A percentile compares a stretch with the other conserved stretches of the same genome.
Conservation (phyloP, 2,329 filamentous ascomycete species). For the Colletotrichum sp. region DNA sequence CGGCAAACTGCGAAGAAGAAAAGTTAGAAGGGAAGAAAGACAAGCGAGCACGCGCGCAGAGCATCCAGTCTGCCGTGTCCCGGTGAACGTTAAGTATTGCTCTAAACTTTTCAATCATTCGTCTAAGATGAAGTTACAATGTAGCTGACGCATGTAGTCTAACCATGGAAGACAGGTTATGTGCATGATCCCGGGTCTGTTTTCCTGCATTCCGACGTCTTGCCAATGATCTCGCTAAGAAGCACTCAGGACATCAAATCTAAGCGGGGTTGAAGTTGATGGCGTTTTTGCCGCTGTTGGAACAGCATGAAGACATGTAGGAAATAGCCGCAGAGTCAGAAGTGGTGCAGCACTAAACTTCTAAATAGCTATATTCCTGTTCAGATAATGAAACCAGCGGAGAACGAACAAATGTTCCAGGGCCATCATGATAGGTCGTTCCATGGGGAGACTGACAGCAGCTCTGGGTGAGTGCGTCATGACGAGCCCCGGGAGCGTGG, state of each 20-base stretch:
- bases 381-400: neutral
- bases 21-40: too few relatives aligned
- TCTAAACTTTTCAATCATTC: too few relatives aligned
- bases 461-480: neutral
- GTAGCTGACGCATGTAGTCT: too few relatives aligned
- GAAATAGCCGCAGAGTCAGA: neutral
- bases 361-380: neutral
- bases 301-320: neutral
- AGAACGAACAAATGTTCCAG: neutral
- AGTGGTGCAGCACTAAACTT: neutral
- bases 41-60: too few relatives aligned
- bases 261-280: neutral
- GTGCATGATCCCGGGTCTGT: too few relatives aligned
- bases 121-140: too few relatives aligned
- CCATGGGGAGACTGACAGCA: neutral
- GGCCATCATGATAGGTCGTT: neutral
- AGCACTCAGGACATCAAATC: neutral
- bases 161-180: too few relatives aligned
- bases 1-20: too few relatives aligned
- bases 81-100: too few relatives aligned
- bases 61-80: too few relatives aligned
- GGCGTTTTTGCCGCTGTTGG: neutral
- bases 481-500: neutral
- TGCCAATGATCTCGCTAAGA: too few relatives aligned
- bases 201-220: too few relatives aligned